Base-by-base conservation (phyloP, 2,329 filamentous ascomycete species). In the Blastomyces parvus region DNA sequence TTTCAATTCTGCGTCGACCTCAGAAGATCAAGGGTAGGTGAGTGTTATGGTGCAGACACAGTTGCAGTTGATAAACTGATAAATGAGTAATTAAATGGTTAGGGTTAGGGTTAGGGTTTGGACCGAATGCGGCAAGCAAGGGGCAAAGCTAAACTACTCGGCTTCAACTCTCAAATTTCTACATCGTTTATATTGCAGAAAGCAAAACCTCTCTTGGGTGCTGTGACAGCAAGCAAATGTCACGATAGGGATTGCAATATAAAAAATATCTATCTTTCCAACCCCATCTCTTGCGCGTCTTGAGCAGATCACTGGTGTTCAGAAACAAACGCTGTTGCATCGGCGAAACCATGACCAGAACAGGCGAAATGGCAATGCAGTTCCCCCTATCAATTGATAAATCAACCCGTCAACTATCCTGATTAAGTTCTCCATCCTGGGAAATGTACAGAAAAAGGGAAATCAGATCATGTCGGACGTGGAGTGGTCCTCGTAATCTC, bases 301-400 rank as follows among this genome's bases (percentile, higher is more conserved):
- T 42, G 42, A 25, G n/a, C 33, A 22, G 55, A 42, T 42, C 55
- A 7, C 9, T n/a, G 9, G 30, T 3, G 19, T 38, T 36, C 53
- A 56, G 53, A 56, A 38, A 56, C 53, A 56, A 33, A 36, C 27
- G 2, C 30, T 38, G 53, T 38, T 36, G 8, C 55, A 57, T 40
- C 55, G 13, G 14, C 55, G 25, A 22, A 8, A 36, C 56, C 61
- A 63, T 48, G 61, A 36, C 55, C 55, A 33, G 33, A 60, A 48
- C 44, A 14, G 42, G 59, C 22, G 44, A 36, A 19, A 30, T 14
- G 19, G 44, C n/a, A 27, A 48, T 48, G 59, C 22, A 52, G 17
- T 60, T 19, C 33, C 14, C 40, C 52, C 42, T 44, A 52, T 60
- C 40, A 50, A 48, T 27, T 50, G 13, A 30, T 52, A 13, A 11